Base-by-base conservation (phyloP, 441 rosid genomes). In the Iberis amara region DNA sequence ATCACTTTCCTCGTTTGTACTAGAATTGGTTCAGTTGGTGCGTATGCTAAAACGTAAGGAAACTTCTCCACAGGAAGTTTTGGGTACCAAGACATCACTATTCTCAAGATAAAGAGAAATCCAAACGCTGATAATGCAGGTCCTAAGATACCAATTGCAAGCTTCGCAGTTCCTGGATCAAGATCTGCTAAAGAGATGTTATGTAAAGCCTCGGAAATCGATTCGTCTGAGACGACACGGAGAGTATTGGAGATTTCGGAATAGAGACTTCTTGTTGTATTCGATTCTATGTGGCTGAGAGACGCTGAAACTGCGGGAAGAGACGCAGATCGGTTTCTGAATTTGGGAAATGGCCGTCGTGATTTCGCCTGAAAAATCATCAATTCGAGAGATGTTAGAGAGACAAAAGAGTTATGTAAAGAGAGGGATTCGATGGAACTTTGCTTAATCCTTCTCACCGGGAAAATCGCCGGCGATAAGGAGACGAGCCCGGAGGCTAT, bases 31-130 rank as follows among this genome's bases (percentile, higher is more conserved):
- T 88, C 96, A 0, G 96, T 91, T 10, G 96, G 95, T 68, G 96
- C 98, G 62, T 83, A 88, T 36, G 83, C 95, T 49, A 91, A 47
- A 4, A 91, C 78, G 50, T 83, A 91, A 4, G 96, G 98, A 58
- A 91, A 87, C 69, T 88, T 78, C 4, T 73, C 82, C 8, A 82
- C 89, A 0, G 96, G 98, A 59, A 91, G 86, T 67, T 81, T 87
- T 0, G 96, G 98, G 61, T 91, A 91, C 95, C 98, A 91, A 8
- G 96, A 88, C 98, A 91, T 91, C 8, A 91, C 70, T 32, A 88
- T 83, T 52, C 96, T 83, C 75, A 76, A 2, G 6, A 91, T 73
- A 23, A 91, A 91, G 0, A 88, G 67, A 75, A 85, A 83, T 1
- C 73, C 74, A 64, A 91, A 86, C 14, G 78, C 85, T 1, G 96